Evolutionary conservation across 2,329 filamentous ascomycete genomes (phyloP), one percentile per base, ranked within the genome.

Genomic region (Emericellopsis atlantica): DNA sequence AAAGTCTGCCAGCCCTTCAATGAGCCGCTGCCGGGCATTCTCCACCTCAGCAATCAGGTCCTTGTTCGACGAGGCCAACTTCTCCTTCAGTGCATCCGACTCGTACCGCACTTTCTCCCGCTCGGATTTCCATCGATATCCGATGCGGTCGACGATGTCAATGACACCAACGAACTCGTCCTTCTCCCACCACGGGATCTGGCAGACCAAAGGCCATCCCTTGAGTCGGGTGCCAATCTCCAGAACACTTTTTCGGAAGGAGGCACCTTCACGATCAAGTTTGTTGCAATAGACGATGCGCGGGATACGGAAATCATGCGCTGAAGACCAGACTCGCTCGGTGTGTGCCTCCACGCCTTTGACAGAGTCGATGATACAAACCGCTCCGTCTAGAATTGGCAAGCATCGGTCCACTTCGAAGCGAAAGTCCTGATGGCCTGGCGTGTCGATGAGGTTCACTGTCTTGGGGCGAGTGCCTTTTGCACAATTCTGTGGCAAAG

Each of bases 331-430:
- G 4, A 98, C 92, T 51, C 94, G 82, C 57, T 98, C 92, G 0
- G 92, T 96, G 57, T 96, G 92, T 2, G 92, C 90, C 61, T 98
- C 92, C 18, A 98, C 92, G 1, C 88, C 88, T 45, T 90, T 88
- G 32, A 95, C 88, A 0, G 85, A 88, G 56, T 95, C 88, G 7
- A 95, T 77, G 52, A 95, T 89, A 53, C 87, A 94, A n/a, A 95
- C 81, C 2, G 87, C 87, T 5, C 88, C 88, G 54, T 95, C 88
- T 0, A 95, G 71, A 29, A 95, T 83, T 16, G 87, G 80, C 6
- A 96, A 68, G 26, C 90, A 96, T 11, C 92, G 79, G 48, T 95
- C 74, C 3, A 96, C 92, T 58, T 98, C 92, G 54, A 96, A 96
- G 1, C 90, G 88, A 52, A 98, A 98, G 58, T 98, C 92, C 18